phyloP scores from a whole-genome alignment of 495 filamentous ascomycete species.

The Neurospora tetraspora region DNA sequence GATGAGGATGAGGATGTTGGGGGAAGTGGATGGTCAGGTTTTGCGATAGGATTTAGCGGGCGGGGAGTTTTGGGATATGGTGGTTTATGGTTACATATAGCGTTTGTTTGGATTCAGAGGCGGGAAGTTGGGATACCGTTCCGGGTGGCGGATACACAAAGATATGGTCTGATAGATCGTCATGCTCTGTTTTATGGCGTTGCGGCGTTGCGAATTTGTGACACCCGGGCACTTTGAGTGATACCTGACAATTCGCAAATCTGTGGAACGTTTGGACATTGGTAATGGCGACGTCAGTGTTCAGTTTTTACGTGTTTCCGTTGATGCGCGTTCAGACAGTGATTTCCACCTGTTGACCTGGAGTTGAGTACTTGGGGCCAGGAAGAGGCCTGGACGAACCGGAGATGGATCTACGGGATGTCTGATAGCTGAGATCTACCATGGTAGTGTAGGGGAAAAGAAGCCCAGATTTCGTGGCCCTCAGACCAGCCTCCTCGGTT shows the following conservation, averaged over 20 bases:
- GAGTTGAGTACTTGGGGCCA: neutral
- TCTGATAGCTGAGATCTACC: no score
- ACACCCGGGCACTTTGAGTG: neutral
- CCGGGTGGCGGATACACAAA: neutral
- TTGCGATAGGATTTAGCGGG: neutral
- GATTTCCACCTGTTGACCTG: neutral
- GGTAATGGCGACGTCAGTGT: neutral
- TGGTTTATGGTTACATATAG: neutral
- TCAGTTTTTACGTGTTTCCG: neutral
- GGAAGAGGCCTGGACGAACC: neutral
- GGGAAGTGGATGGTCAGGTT: neutral
- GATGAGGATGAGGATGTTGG: neutral
- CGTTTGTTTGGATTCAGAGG: neutral
- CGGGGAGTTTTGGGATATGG: neutral
- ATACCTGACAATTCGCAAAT: neutral
- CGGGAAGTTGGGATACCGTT: neutral
- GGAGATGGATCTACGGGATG: neutral
- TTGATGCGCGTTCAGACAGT: neutral
- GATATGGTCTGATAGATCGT: neutral
- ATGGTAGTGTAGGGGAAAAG: no score
- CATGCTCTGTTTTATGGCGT: neutral
- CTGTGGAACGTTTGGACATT: neutral
- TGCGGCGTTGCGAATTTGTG: neutral
- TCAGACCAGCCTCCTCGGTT: neutral
- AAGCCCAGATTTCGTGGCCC: no score